These are phyloP conservation scores for Coleophoma cylindrospora DNA, from an alignment of 2,329 filamentous ascomycete species.

Conservation along the genomic window DNA sequence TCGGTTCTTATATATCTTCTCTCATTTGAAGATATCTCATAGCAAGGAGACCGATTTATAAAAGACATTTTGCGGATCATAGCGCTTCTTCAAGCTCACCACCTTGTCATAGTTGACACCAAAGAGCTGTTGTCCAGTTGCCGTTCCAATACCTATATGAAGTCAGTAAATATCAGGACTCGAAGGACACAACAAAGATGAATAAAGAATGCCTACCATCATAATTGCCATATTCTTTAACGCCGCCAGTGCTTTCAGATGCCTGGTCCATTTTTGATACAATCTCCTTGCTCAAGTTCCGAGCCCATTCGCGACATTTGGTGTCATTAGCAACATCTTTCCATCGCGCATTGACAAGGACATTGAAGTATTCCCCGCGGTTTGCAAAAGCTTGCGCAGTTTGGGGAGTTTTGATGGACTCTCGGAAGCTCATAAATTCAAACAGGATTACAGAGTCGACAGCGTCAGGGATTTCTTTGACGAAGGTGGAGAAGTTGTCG, in stretches of 20 bases:
- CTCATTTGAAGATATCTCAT: too few species aligned
- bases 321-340: constrained; percentile 12
- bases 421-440: constrained; percentile 14
- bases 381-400: constrained; percentile 20
- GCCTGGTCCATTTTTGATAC: constrained; percentile 2
- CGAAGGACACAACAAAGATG: background rate
- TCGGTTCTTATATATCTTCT: too few species aligned
- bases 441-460: constrained; percentile 13
- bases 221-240: constrained; percentile 18
- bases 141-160: constrained; percentile 6
- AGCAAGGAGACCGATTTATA: constrained; percentile 13
- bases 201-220: constrained; percentile 7
- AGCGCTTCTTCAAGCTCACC: constrained; percentile 36
- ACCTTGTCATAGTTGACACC: constrained; percentile 36
- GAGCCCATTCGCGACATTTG: constrained; percentile 12
- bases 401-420: constrained; percentile 12
- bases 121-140: constrained; percentile 25
- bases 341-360: constrained; percentile 25
- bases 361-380: constrained; percentile 18
- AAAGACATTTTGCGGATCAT: constrained; percentile 42
- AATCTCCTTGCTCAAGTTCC: constrained; percentile 6
- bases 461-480: constrained; percentile 15
- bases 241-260: constrained; percentile 1
- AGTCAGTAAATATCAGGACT: background rate
- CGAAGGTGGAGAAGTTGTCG: constrained; percentile 22